Evolutionary conservation across 129 eudicot species (phyloP).

Genomic region (Rutidosis leptorrhynchoides): DNA sequence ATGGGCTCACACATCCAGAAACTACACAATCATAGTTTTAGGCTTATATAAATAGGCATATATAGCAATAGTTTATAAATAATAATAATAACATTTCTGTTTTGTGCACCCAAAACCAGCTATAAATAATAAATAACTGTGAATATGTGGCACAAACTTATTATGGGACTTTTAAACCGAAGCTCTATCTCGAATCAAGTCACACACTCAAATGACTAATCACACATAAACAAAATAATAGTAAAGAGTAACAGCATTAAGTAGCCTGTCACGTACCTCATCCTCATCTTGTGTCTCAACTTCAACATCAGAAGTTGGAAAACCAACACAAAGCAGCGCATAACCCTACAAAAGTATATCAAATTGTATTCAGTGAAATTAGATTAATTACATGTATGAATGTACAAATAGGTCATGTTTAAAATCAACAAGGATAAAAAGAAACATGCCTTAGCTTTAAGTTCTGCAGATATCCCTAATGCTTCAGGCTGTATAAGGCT

Average conservation of each 20-base stretch:
- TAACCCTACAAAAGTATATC: slow-evolving; percentile 53
- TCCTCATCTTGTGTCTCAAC: slow-evolving; percentile 99
- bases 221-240: neutral
- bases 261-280: slow-evolving; percentile 50
- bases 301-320: slow-evolving; percentile 83
- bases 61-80: neutral
- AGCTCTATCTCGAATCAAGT: neutral
- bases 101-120: neutral
- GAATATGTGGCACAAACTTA: neutral
- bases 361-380: neutral
- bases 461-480: slow-evolving; percentile 91
- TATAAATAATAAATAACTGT: neutral
- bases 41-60: too few species aligned
- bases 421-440: slow-evolving; percentile 11
- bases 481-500: slow-evolving; percentile 95
- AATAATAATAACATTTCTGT: neutral
- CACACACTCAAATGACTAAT: neutral
- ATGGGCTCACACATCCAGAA: neutral
- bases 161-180: neutral
- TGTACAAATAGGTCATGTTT: neutral
- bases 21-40: neutral
- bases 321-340: slow-evolving; percentile 99
- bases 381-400: neutral
- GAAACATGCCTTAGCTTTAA: slow-evolving; percentile 64
- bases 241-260: neutral